A percentile compares a stretch with the other conserved stretches of the same genome.
phyloP scores from a whole-genome alignment of 108 stramenopile genomes.

The Craspedostauros australis region DNA sequence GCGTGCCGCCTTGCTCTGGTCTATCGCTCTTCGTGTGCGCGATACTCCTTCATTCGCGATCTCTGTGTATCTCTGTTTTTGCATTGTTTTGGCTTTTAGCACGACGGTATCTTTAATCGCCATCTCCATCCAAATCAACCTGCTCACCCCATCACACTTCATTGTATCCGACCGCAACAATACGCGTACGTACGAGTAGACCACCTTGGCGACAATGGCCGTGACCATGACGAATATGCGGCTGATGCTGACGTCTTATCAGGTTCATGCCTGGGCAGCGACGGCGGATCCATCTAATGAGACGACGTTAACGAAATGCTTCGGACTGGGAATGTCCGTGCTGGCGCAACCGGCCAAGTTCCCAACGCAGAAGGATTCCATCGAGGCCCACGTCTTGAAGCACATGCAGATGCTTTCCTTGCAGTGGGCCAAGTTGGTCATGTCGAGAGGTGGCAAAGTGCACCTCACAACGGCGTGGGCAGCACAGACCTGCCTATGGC shows the following conservation, averaged over 20 bases:
- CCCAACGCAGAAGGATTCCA: conserved; percentile 10
- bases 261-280: conserved; percentile 39
- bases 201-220: conserved; percentile 37
- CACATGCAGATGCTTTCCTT: conserved; percentile 37
- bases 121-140: neutral
- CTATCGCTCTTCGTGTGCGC: no score
- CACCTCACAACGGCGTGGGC: conserved; percentile 33
- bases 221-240: conserved; percentile 29
- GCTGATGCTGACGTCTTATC: conserved; percentile 30
- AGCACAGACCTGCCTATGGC: conserved; percentile 40
- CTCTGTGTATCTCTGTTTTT: no score
- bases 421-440: conserved; percentile 23
- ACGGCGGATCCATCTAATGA: conserved; percentile 1
- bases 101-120: neutral
- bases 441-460: conserved; percentile 2
- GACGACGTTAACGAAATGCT: conserved; percentile 25
- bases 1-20: no score
- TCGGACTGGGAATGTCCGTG: conserved; percentile 19
- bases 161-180: neutral
- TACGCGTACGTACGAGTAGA: no score
- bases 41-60: no score
- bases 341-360: conserved; percentile 30
- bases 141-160: neutral
- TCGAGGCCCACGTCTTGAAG: conserved; percentile 20
- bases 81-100: no score